A percentile compares a stretch with the other conserved stretches of the same genome.
phyloP scores from a whole-genome alignment of 2,329 filamentous ascomycete genomes.

The Juglanconis sp. region DNA sequence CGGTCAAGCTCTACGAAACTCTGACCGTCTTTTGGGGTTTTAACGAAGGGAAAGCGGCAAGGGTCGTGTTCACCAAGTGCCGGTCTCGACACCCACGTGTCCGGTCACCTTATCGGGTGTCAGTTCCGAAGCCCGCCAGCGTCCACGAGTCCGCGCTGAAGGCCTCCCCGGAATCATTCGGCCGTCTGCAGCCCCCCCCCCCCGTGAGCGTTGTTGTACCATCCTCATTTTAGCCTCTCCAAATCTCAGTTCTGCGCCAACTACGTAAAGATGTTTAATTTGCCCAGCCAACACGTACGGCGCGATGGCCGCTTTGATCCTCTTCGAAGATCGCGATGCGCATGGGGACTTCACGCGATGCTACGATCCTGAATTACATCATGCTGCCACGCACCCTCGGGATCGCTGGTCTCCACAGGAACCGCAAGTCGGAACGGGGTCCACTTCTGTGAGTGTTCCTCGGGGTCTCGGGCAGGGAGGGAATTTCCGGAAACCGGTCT shows the following conservation, averaged over 20 bases:
- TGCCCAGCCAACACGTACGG: not conserved
- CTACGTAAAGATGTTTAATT: not conserved
- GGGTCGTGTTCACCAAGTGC: too few relatives aligned
- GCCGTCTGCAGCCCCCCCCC: not conserved
- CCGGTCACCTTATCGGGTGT: not conserved
- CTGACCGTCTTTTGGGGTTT: not conserved
- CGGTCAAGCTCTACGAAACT: slow-evolving; percentile 5
- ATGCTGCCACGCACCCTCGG: not conserved
- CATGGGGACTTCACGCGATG: not conserved
- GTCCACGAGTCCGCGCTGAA: not conserved
- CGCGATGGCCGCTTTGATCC: not conserved
- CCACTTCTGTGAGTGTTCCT: not conserved
- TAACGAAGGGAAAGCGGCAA: too few relatives aligned
- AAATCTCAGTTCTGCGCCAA: not conserved
- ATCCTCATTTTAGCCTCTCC: slow-evolving; percentile 12
- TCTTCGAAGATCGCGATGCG: not conserved
- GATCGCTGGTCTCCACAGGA: not conserved
- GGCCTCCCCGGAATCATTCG: not conserved
- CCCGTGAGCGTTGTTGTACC: not conserved
- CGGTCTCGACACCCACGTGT: not conserved
- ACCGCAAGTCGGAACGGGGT: not conserved
- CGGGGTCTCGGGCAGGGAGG: not conserved
- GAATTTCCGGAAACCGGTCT: not conserved
- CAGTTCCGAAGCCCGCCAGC: not conserved
- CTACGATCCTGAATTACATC: not conserved